Percentiles rank a stretch among this genome's conserved stretches.
phyloP scores from a whole-genome alignment of 345 rosid genomes.

The Sisymbrium irio region DNA sequence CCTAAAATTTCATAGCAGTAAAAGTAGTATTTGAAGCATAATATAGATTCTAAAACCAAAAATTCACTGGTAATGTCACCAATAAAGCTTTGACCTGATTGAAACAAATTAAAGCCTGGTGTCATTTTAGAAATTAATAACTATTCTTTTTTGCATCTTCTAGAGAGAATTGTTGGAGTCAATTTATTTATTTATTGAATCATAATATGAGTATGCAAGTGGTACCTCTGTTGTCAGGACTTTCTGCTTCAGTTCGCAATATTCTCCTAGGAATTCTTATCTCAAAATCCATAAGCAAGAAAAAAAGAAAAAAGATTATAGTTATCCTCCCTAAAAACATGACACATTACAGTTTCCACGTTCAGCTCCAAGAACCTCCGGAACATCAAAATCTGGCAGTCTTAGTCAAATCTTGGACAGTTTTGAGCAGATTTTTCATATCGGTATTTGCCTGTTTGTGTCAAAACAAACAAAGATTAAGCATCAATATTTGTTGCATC shows the following conservation, averaged over 20 bases:
- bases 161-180: background rate
- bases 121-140: background rate
- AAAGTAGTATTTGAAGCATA: background rate
- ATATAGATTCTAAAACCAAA: background rate
- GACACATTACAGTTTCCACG: conserved; percentile 3
- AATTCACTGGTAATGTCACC: background rate
- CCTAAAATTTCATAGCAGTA: background rate
- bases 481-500: background rate
- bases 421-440: conserved; percentile 4
- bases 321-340: conserved; percentile 1
- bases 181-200: background rate
- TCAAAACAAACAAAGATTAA: conserved; percentile 2
- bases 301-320: background rate
- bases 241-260: conserved; percentile 7
- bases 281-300: conserved; percentile 18
- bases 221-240: conserved; percentile 15
- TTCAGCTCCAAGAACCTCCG: conserved; percentile 14
- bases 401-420: conserved; percentile 11
- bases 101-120: conserved; percentile 1
- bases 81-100: conserved; percentile 3
- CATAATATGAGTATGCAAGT: conserved; percentile 8
- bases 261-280: background rate
- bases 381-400: conserved; percentile 15
- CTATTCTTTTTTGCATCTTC: background rate
- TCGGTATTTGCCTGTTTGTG: conserved; percentile 22